Evolutionary conservation across 306 rosid species (phyloP).

Genomic region (Quercus suber): DNA sequence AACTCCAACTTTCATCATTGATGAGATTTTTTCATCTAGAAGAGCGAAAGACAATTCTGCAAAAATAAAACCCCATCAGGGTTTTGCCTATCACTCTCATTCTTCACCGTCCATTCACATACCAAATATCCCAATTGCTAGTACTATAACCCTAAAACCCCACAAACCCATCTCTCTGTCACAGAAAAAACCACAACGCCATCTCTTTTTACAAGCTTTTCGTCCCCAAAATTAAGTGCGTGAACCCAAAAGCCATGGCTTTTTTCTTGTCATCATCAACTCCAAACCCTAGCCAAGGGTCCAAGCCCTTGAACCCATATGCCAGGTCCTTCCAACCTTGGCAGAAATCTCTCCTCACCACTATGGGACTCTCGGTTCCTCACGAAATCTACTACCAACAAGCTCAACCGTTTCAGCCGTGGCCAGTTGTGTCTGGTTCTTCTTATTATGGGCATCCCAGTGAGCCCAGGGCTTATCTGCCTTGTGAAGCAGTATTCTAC

Average conservation of each 20-base stretch:
- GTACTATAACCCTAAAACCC: no score
- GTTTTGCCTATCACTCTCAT: not conserved
- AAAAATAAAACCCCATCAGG: not conserved
- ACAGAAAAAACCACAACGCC: not conserved
- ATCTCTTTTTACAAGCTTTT: not conserved
- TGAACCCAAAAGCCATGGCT: not conserved
- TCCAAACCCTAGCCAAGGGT: not conserved
- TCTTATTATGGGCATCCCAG: not conserved
- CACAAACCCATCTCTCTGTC: no score
- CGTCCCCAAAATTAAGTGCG: not conserved
- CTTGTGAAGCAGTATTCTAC: not conserved
- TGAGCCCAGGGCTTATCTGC: not conserved
- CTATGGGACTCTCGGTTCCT: not conserved
- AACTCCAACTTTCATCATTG: slow-evolving; percentile 16
- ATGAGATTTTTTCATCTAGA: not conserved
- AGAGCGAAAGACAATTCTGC: not conserved
- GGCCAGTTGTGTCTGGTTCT: not conserved
- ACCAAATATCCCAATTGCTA: not conserved
- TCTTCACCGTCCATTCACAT: not conserved
- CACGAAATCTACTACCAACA: no score
- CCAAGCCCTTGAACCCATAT: not conserved
- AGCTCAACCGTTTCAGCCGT: not conserved
- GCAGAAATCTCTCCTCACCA: not conserved
- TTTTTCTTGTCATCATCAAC: not conserved
- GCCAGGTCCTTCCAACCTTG: not conserved